phyloP scores from a whole-genome alignment of 768 basidiomycete genomes.

The Naganishia friedmannii region DNA sequence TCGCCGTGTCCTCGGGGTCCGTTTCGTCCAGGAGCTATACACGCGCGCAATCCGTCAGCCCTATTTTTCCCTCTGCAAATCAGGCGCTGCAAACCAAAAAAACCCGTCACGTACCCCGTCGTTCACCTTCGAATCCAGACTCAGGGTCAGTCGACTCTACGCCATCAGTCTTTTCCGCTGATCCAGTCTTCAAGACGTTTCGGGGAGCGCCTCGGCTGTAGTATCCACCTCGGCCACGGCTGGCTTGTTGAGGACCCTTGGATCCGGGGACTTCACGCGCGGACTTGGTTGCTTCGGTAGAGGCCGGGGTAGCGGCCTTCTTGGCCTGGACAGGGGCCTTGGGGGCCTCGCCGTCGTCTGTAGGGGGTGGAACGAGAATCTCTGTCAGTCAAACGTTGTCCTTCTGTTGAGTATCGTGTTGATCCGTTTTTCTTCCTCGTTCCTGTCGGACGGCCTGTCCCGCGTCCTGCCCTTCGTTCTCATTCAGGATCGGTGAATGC shows the following conservation, averaged over 20 bases:
- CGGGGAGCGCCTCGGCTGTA: slow-evolving; percentile 45
- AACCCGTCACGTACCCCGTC: slow-evolving; percentile 37
- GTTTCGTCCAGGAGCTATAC: slow-evolving; percentile 20
- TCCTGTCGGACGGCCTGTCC: too few relatives aligned
- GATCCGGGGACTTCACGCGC: slow-evolving; percentile 47
- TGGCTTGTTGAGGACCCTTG: slow-evolving; percentile 31
- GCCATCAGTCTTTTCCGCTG: slow-evolving; percentile 33
- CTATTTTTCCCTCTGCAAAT: slow-evolving; percentile 2
- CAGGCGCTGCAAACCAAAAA: not conserved
- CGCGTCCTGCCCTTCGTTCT: too few relatives aligned
- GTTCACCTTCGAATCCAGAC: slow-evolving; percentile 51
- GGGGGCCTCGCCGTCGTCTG: slow-evolving; percentile 25
- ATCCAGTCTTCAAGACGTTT: slow-evolving; percentile 36
- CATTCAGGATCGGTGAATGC: too few relatives aligned
- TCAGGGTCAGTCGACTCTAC: slow-evolving; percentile 40
- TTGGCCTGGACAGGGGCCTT: slow-evolving; percentile 34
- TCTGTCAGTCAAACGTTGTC: slow-evolving; percentile 1
- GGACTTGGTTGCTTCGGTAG: slow-evolving; percentile 36
- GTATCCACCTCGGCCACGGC: slow-evolving; percentile 41
- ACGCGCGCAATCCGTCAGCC: not conserved
- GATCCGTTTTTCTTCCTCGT: too few relatives aligned
- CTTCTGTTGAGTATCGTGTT: not conserved
- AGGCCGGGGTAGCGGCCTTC: slow-evolving; percentile 17
- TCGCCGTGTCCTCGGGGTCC: slow-evolving; percentile 45
- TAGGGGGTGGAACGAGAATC: not conserved